Percentiles rank a stretch among this genome's conserved stretches.
Conservation (phyloP, 2,329 filamentous ascomycete genomes). For the Alternaria tenuissima region DNA sequence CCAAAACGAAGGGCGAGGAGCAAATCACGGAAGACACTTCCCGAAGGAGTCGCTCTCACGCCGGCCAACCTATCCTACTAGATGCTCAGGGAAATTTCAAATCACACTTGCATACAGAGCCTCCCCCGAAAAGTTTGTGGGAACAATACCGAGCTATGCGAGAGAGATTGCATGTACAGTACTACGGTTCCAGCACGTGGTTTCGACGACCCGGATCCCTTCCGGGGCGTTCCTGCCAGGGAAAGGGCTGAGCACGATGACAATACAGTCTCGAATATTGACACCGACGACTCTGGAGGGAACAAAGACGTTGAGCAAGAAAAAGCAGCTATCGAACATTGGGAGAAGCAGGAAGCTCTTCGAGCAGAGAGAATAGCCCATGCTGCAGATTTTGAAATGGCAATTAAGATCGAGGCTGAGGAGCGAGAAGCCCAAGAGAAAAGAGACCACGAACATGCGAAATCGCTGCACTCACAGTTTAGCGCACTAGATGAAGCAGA, state of each 20-base stretch:
- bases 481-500: background rate
- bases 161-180: background rate
- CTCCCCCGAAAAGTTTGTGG: background rate
- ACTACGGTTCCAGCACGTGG: conserved; percentile 9
- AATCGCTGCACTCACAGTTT: background rate
- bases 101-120: background rate
- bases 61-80: background rate
- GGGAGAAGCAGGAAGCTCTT: too few relatives aligned
- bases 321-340: background rate
- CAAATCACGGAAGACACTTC: too few relatives aligned
- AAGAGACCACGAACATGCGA: background rate
- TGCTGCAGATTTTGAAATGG: background rate
- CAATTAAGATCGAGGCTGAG: background rate
- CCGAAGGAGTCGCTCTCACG: conserved; percentile 1
- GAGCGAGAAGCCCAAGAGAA: background rate
- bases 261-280: background rate
- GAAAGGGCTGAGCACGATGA: background rate
- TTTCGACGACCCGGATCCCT: background rate
- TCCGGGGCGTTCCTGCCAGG: conserved; percentile 7
- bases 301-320: background rate
- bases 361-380: too few relatives aligned
- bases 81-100: background rate
- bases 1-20: background rate
- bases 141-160: conserved; percentile 9
- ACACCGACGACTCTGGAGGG: background rate